Evolutionary conservation across 2,329 filamentous ascomycete species (phyloP).

Genomic region (Paraphoma sp.): DNA sequence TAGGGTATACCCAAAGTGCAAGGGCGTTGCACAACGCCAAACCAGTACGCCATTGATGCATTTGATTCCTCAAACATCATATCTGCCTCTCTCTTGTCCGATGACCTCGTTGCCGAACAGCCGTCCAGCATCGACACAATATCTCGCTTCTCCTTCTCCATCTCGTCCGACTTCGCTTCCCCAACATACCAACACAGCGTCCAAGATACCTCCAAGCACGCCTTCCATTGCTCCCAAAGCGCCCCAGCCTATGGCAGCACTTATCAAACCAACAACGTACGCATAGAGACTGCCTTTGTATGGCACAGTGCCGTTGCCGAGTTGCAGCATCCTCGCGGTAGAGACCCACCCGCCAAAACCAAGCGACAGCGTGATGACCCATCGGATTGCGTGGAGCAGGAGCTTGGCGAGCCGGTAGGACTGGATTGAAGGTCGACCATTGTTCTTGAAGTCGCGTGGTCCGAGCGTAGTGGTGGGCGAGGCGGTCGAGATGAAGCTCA

Average conservation of each 20-base stretch:
- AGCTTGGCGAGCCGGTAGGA: slow-evolving; percentile 92
- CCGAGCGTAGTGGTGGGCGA: slow-evolving; percentile 73
- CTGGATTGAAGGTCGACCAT: slow-evolving; percentile 64
- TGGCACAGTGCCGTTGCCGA: slow-evolving; percentile 58
- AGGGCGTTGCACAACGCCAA: background rate
- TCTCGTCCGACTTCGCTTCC: slow-evolving; percentile 71
- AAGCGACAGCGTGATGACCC: slow-evolving; percentile 87
- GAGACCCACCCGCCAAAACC: slow-evolving; percentile 98
- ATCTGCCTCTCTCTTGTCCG: slow-evolving; percentile 29
- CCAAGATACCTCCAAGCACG: slow-evolving; percentile 83
- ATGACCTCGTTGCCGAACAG: slow-evolving; percentile 71
- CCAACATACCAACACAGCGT: slow-evolving; percentile 92
- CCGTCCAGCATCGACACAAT: slow-evolving; percentile 90
- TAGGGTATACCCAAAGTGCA: slow-evolving; percentile 3
- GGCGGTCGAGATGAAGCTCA: slow-evolving; percentile 78
- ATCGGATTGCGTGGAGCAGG: slow-evolving; percentile 85
- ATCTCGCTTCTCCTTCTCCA: slow-evolving; percentile 72
- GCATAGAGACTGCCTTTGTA: slow-evolving; percentile 85
- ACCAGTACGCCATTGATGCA: slow-evolving; percentile 8
- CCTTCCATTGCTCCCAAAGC: slow-evolving; percentile 91
- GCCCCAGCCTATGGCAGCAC: slow-evolving; percentile 93
- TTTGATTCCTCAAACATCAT: slow-evolving; percentile 27
- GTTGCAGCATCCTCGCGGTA: slow-evolving; percentile 78
- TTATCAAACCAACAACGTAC: slow-evolving; percentile 90
- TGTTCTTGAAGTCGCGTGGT: slow-evolving; percentile 48